Base-by-base conservation (phyloP, 208 protist species). In the Strigomonas culicis region DNA sequence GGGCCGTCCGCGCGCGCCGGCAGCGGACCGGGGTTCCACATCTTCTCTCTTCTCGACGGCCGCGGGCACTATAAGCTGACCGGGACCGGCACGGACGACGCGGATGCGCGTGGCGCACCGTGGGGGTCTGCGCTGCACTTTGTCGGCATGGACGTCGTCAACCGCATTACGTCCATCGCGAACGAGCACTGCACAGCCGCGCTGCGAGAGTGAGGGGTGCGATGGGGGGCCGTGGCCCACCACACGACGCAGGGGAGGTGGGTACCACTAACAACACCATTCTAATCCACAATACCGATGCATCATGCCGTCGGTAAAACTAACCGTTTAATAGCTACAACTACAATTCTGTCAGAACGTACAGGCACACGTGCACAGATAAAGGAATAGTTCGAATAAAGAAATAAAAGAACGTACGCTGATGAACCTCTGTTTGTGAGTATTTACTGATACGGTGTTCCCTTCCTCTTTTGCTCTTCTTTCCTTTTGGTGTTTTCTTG, bases 1-100 rank as follows among this genome's bases (percentile, higher is more conserved):
- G 36, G 17, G 24, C 47, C 17, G 39, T n/a, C 27, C 17, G 30
- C 34, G 19, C 47, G 3, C 6, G 21, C 17, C 21, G 8, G 53
- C 25, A 59, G 25, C 53, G 28, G 4, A 28, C 19, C 25, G 1
- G n/a, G 15, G 67, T 41, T 92, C 82, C 60, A 43, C 66, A 66
- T 92, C 44, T 75, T 81, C 64, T 92, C 85, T 1, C 58, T 85
- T 22, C 59, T 92, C 15, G 60, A 79, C 22, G 63, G 72, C 32
- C 56, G 46, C 39, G 27, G 21, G 25, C 24, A 32, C 17, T 19
- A 61, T 34, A 10, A 44, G 4, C 11, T 47, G 57, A 19, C 17
- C 21, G 3, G 50, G 27, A 22, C 41, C 36, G 4, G 21, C 8
- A 11, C 34, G 59, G 55, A 31, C 50, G 21, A 57, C 31, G 17